These are phyloP conservation scores for Globisporangium emineosum DNA, from an alignment of 352 stramenopile genomes.

Conservation along the genomic window DNA sequence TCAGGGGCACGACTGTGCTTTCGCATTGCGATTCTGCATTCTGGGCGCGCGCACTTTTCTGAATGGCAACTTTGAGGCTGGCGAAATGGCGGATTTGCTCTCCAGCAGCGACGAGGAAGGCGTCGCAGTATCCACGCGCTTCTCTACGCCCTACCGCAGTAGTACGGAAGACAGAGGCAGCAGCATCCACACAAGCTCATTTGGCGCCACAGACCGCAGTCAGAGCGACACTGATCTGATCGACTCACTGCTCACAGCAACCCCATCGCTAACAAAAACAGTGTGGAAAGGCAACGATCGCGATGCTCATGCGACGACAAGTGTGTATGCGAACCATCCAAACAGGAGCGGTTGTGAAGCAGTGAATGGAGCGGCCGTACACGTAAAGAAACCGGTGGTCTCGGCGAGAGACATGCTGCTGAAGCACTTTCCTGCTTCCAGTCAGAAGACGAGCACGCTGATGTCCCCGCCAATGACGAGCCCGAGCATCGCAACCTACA, in stretches of 20 bases:
- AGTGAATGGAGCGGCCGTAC: background rate
- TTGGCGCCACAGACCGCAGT: conserved; percentile 10
- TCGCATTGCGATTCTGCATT: background rate
- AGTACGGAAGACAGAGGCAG: background rate
- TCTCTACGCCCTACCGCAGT: background rate
- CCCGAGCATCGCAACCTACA: background rate
- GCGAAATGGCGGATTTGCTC: conserved; percentile 60
- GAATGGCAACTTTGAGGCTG: background rate
- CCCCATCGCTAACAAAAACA: background rate
- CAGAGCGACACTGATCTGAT: conserved; percentile 9
- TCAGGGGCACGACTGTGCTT: conserved; percentile 2
- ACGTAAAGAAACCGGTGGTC: conserved; percentile 46
- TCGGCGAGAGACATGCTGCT: conserved; percentile 58
- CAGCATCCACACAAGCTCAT: background rate
- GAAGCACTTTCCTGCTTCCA: conserved; percentile 36
- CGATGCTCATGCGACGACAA: background rate
- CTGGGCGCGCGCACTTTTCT: background rate
- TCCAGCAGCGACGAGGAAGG: conserved; percentile 48
- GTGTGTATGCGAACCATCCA: background rate
- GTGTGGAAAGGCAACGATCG: conserved; percentile 4
- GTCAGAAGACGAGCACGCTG: background rate
- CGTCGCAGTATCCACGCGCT: background rate
- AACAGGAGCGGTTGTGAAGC: background rate
- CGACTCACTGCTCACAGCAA: conserved; percentile 8
- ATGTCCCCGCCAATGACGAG: background rate